phyloP scores from a whole-genome alignment of 2,329 filamentous ascomycete genomes.

The Diaporthe ilicicola region DNA sequence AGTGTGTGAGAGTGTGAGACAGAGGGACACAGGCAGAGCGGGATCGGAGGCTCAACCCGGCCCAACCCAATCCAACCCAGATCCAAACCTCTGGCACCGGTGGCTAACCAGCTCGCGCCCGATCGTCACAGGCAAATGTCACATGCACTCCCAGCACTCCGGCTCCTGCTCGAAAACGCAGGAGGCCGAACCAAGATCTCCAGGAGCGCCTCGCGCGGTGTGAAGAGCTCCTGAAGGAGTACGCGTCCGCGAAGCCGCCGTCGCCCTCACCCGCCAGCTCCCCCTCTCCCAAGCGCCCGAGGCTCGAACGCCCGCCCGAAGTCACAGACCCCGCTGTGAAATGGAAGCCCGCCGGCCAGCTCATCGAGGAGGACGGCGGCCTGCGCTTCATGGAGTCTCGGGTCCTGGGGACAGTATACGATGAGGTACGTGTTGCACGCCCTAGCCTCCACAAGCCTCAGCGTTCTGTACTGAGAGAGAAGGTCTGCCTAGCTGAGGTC shows the following conservation, averaged over 20 bases:
- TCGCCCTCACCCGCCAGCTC: slow-evolving; percentile 35
- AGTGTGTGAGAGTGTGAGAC: too few species aligned
- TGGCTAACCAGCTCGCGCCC: neutral
- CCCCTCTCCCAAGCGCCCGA: slow-evolving; percentile 20
- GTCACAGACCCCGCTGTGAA: slow-evolving; percentile 44
- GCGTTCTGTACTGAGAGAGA: slow-evolving; percentile 31
- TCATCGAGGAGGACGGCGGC: slow-evolving; percentile 63
- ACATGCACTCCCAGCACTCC: slow-evolving; percentile 68
- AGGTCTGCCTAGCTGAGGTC: slow-evolving; percentile 55
- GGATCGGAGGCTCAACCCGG: neutral
- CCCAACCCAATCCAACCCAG: neutral
- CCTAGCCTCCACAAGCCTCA: neutral
- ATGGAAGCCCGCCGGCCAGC: slow-evolving; percentile 60
- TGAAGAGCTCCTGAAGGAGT: slow-evolving; percentile 66
- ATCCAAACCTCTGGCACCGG: neutral
- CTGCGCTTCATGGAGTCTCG: slow-evolving; percentile 66
- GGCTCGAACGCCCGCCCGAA: slow-evolving; percentile 35
- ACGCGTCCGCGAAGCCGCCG: slow-evolving; percentile 51
- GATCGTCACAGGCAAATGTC: slow-evolving; percentile 59
- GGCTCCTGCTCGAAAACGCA: slow-evolving; percentile 66
- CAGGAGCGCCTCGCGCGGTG: slow-evolving; percentile 68
- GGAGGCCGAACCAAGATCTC: slow-evolving; percentile 68
- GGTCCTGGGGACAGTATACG: slow-evolving; percentile 61
- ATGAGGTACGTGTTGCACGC: slow-evolving; percentile 54
- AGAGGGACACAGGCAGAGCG: neutral